Evolutionary conservation across 495 filamentous ascomycete species (phyloP), one percentile per base, ranked within the genome.

Genomic region (Hypoxylon lienhwacheense): DNA sequence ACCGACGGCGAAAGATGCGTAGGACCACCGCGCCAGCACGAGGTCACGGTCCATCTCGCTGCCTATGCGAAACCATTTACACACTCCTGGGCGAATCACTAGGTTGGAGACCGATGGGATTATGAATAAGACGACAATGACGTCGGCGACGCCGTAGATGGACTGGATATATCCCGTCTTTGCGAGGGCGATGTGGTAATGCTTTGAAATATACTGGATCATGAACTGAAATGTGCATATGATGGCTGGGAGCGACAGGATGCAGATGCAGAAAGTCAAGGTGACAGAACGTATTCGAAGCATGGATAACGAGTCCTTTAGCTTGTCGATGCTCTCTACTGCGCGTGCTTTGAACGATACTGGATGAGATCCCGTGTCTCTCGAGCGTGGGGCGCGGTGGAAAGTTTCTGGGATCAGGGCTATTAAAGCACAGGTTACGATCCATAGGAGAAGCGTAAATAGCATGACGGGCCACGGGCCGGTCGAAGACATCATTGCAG

Each of bases 401-500:
- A 78, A 65, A 7, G 72, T 81, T 51, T 81, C 77, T 1, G 77
- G 77, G 1, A 80, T 59, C 16, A 77, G 54, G 0, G 73, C 44
- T n/a, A 68, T 33, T 10, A 68, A 44, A 5, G 53, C 20, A 14
- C 49, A 44, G n/a, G 71, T 69, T 14, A 71, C 4, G 2, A 68
- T 15, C 0, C 26, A 57, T 24, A 73, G 43, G 0, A 58, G 5
- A 22, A 59, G 39, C 4, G 65, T 16, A 1, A 81, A 73, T 2
- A 77, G 54, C 11, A 83, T 26, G 8, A 77, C 44, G 0, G 83
- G 77, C 29, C 81, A 73, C 75, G 83, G 85, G 0, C 79, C 80
- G 24, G 78, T 74, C 37, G 71, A 51, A 2, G 70, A 56, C 83
- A 86, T 86, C 26, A 85, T 63, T 57, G 70, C 72, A 2, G 81